Evolutionary conservation across 2,329 filamentous ascomycete genomes (phyloP).

Genomic region (Sclerotinia minor): DNA sequence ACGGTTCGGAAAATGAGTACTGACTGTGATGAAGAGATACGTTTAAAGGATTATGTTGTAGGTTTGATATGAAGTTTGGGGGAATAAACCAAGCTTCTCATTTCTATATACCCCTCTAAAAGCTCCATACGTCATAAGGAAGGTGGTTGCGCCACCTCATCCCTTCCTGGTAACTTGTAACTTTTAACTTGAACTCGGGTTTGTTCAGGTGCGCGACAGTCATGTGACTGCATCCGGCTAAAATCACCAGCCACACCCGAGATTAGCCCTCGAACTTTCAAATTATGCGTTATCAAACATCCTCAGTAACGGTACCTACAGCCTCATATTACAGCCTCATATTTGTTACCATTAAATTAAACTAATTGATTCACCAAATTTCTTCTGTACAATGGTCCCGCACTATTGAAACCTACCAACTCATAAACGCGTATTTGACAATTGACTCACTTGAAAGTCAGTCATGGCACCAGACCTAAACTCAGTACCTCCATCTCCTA

Average conservation of each 20-base stretch:
- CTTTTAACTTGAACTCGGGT: background rate
- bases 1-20: background rate
- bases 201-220: background rate
- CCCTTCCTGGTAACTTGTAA: background rate
- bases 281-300: conserved; percentile 7
- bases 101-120: conserved; percentile 19
- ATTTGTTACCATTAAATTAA: background rate
- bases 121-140: conserved; percentile 13
- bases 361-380: conserved; percentile 3
- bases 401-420: conserved; percentile 13
- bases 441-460: background rate
- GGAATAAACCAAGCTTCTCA: background rate
- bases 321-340: conserved; percentile 1
- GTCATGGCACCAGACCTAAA: conserved; percentile 43
- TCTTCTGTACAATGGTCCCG: conserved; percentile 9
- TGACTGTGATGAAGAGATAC: conserved; percentile 4
- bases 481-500: conserved; percentile 40
- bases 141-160: conserved; percentile 7
- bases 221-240: background rate
- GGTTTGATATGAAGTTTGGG: background rate
- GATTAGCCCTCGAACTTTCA: conserved; percentile 1
- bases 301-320: background rate
- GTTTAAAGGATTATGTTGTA: background rate
- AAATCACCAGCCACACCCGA: background rate
- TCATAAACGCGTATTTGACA: background rate